phyloP scores from a whole-genome alignment of 495 filamentous ascomycete species.

The Aspergillus cavernicola region DNA sequence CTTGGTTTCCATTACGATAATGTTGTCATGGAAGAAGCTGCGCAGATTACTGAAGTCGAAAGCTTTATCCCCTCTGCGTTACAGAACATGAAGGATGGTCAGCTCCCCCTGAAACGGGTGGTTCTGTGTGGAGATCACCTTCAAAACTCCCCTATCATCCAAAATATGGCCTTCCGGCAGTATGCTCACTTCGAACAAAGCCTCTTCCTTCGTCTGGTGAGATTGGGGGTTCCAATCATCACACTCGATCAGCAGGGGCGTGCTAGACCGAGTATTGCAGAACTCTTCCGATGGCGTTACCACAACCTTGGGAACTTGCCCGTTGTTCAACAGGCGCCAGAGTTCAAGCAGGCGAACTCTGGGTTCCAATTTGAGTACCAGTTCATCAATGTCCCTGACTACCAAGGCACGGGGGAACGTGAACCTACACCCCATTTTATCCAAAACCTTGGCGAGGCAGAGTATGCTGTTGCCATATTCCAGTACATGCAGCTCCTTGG shows the following conservation, averaged over 20 bases:
- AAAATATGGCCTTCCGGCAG: constrained; percentile 91
- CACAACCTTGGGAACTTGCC: constrained; percentile 75
- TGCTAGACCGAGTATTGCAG: constrained; percentile 77
- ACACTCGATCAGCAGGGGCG: constrained; percentile 91
- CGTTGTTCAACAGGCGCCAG: constrained; percentile 57
- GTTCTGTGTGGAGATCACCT: constrained; percentile 94
- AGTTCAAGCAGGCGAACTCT: constrained; percentile 82
- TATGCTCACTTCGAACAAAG: constrained; percentile 96
- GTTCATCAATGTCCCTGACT: constrained; percentile 94
- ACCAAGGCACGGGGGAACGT: constrained; percentile 83
- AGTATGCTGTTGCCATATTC: constrained; percentile 92
- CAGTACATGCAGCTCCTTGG: constrained; percentile 97
- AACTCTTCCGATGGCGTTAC: constrained; percentile 94
- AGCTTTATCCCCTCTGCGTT: constrained; percentile 92
- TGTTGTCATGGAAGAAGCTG: constrained; percentile 97
- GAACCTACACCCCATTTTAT: constrained; percentile 96
- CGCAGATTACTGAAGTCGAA: constrained; percentile 96
- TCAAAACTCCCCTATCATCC: constrained; percentile 94
- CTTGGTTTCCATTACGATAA: constrained; percentile 98
- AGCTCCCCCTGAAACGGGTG: constrained; percentile 75
- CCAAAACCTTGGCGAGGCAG: constrained; percentile 94
- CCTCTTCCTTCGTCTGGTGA: constrained; percentile 85
- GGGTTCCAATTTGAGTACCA: constrained; percentile 94
- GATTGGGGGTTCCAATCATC: constrained; percentile 85
- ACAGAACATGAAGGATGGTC: constrained; percentile 70